Evolutionary conservation across 2,329 filamentous ascomycete genomes (phyloP).

Genomic region (Xylariomycetidae sp.): DNA sequence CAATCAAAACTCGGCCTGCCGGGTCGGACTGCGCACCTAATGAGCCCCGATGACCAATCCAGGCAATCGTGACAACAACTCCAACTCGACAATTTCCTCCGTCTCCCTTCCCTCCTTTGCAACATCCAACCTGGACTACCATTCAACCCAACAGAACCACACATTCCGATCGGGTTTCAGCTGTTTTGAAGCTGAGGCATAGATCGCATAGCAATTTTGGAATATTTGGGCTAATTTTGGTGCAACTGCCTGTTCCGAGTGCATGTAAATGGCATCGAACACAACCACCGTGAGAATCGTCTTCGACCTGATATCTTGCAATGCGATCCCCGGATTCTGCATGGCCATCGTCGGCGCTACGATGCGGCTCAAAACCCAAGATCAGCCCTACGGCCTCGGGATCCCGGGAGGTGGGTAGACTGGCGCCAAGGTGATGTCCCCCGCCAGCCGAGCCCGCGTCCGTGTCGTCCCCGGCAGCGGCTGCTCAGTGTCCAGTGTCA

Average conservation of each 20-base stretch:
- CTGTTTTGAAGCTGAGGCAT: constrained; percentile 3
- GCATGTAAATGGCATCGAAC: constrained; percentile 7
- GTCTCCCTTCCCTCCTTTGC: constrained; percentile 18
- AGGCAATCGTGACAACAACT: constrained; percentile 24
- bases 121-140: constrained; percentile 19
- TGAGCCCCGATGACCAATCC: constrained; percentile 19
- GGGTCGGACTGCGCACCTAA: too few relatives aligned
- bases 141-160: constrained; percentile 6
- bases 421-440: constrained; percentile 10
- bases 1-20: constrained; percentile 17
- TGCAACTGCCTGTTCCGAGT: constrained; percentile 2
- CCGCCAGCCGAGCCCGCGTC: background rate
- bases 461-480: background rate
- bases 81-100: constrained; percentile 17
- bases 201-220: constrained; percentile 16
- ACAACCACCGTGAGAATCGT: constrained; percentile 12
- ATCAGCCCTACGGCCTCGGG: constrained; percentile 27
- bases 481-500: constrained; percentile 1
- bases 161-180: constrained; percentile 3
- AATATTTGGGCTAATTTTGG: constrained; percentile 19
- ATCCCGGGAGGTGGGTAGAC: constrained; percentile 19
- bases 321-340: constrained; percentile 23
- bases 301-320: constrained; percentile 22
- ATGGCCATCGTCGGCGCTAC: constrained; percentile 30
- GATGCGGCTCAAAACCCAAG: constrained; percentile 31